Conservation (phyloP, 768 basidiomycete species). For the Boletus subparvulus region DNA sequence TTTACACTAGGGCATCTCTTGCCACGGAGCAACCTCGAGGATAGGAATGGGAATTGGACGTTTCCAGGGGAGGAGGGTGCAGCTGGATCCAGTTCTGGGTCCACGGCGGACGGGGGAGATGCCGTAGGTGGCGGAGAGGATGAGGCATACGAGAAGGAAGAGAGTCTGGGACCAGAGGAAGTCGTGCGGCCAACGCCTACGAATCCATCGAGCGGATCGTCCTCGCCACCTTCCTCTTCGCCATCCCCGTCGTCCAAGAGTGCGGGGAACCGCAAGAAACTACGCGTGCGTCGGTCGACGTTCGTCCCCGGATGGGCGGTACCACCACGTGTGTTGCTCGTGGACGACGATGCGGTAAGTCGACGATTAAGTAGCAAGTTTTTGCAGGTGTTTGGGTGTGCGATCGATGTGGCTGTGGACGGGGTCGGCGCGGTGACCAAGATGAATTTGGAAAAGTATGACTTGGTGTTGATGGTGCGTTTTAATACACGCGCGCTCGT, state of each 20-base stretch:
- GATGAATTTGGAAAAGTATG: conserved; percentile 96
- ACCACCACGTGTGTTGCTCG: conserved; percentile 85
- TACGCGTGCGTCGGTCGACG: conserved; percentile 72
- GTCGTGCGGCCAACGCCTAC: conserved; percentile 41
- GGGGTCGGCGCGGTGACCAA: conserved; percentile 90
- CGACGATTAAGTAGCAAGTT: conserved; percentile 89
- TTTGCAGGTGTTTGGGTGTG: conserved; percentile 92
- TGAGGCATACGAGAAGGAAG: conserved; percentile 26
- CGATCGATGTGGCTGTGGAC: conserved; percentile 92
- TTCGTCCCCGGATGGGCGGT: conserved; percentile 91
- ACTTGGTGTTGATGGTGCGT: conserved; percentile 90
- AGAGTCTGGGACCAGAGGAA: conserved; percentile 36
- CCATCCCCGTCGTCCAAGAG: conserved; percentile 9
- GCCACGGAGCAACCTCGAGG: conserved; percentile 52
- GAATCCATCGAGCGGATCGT: conserved; percentile 18
- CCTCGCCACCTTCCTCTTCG: conserved; percentile 18
- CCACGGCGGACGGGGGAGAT: conserved; percentile 21
- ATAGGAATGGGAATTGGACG: conserved; percentile 60
- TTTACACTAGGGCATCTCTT: conserved; percentile 79
- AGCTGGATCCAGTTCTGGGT: conserved; percentile 7
- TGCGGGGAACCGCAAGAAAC: conserved; percentile 36
- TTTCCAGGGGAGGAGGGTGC: conserved; percentile 41
- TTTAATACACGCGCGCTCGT: background rate
- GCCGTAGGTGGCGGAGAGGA: conserved; percentile 21
- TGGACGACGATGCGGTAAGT: conserved; percentile 95